Conservation (phyloP, 352 stramenopile genomes). For the Peronospora destructor region DNA sequence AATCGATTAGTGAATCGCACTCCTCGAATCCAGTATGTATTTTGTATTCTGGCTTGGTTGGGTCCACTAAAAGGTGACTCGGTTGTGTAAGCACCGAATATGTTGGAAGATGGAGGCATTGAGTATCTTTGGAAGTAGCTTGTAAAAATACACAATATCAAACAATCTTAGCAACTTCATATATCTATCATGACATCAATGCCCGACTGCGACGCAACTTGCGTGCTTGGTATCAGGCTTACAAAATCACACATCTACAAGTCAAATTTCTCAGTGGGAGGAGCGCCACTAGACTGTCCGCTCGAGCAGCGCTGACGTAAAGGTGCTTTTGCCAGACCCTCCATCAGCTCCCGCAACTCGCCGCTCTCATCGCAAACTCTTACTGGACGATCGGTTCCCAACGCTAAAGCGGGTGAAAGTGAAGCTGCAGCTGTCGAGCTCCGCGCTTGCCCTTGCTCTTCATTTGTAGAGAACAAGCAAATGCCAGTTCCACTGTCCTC, state of each 20-base stretch:
- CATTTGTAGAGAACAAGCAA: slow-evolving; percentile 20
- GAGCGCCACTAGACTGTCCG: slow-evolving; percentile 45
- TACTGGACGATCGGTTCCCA: slow-evolving; percentile 1
- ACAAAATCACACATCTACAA: slow-evolving; percentile 20
- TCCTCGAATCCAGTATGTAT: too few relatives aligned
- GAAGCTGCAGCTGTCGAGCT: neutral
- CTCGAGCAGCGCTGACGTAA: slow-evolving; percentile 46
- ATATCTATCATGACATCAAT: neutral
- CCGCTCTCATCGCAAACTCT: slow-evolving; percentile 41
- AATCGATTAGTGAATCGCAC: too few relatives aligned
- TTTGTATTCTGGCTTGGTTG: too few relatives aligned
- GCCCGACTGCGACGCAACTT: too few relatives aligned
- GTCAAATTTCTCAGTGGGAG: slow-evolving; percentile 44
- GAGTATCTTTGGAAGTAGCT: too few relatives aligned
- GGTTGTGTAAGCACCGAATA: too few relatives aligned
- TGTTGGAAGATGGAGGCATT: too few relatives aligned
- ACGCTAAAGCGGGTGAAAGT: slow-evolving; percentile 4
- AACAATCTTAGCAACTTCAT: neutral
- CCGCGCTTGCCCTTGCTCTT: slow-evolving; percentile 23
- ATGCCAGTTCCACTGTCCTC: slow-evolving; percentile 2
- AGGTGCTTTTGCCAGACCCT: slow-evolving; percentile 39
- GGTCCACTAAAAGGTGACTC: too few relatives aligned
- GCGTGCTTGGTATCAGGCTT: too few relatives aligned
- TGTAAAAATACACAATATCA: too few relatives aligned
- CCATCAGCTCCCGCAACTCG: slow-evolving; percentile 53